Evolutionary conservation across 164 flowering plant species (phyloP).

Genomic region (Taxillus chinensis): DNA sequence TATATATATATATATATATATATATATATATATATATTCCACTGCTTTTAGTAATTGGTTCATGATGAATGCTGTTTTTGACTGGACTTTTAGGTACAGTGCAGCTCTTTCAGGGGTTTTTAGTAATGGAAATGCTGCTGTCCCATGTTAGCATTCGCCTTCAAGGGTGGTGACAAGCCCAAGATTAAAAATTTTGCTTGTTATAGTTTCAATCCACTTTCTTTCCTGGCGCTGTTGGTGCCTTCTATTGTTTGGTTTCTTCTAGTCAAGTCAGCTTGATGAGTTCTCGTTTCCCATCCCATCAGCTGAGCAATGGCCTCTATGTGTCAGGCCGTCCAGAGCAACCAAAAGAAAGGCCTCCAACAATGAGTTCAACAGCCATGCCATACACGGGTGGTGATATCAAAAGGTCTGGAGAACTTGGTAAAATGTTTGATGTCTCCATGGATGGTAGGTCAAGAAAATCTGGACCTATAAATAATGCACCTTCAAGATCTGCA

Average conservation of each 20-base stretch:
- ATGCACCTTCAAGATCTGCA: constrained; percentile 76
- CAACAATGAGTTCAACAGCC: constrained; percentile 79
- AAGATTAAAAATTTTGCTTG: not conserved
- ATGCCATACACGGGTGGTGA: constrained; percentile 99
- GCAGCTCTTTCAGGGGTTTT: too few species aligned
- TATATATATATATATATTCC: too few species aligned
- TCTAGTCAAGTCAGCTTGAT: constrained; percentile 23
- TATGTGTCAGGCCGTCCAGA: constrained; percentile 92
- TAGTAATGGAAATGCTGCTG: too few species aligned
- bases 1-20: too few species aligned
- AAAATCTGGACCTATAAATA: constrained; percentile 78
- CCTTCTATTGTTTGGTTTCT: constrained; percentile 1
- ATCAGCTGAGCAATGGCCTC: constrained; percentile 87
- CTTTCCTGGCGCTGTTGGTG: not conserved
- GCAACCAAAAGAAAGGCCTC: constrained; percentile 81
- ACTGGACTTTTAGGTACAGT: too few species aligned
- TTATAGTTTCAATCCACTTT: constrained; percentile 1
- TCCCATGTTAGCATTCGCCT: not conserved
- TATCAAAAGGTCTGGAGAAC: constrained; percentile 91
- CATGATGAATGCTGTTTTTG: too few species aligned
- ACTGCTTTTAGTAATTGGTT: too few species aligned
- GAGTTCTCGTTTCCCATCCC: constrained; percentile 95
- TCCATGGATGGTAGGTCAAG: constrained; percentile 78
- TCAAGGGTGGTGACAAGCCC: constrained; percentile 5
- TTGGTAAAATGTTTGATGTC: constrained; percentile 97